Evolutionary conservation across 1,284 basidiomycete genomes (phyloP).

Genomic region (Cryptococcus jaspeensis): DNA sequence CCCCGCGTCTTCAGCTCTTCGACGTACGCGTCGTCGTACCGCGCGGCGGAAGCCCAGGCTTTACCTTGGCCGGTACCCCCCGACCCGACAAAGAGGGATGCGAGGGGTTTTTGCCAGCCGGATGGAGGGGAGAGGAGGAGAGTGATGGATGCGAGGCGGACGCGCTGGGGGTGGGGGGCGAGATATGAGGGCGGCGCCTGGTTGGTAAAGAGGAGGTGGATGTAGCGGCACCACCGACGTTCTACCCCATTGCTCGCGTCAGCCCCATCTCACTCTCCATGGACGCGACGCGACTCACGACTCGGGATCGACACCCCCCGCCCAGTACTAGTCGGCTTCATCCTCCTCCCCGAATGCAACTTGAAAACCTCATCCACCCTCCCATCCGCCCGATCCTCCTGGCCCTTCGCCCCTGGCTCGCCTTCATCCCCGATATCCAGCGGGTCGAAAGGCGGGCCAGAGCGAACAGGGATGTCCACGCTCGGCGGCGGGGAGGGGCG

Average conservation of each 20-base stretch:
- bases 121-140: constrained; percentile 29
- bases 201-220: constrained; percentile 36
- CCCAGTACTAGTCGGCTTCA: constrained; percentile 42
- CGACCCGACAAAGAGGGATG: constrained; percentile 29
- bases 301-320: constrained; percentile 44
- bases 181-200: constrained; percentile 31
- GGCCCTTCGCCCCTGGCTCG: constrained; percentile 16
- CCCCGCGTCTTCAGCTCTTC: constrained; percentile 63
- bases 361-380: constrained; percentile 42
- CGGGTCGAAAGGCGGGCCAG: constrained; percentile 22
- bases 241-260: constrained; percentile 14
- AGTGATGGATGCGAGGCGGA: constrained; percentile 36
- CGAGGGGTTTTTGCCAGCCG: constrained; percentile 40
- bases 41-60: constrained; percentile 71
- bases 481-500: constrained; percentile 23
- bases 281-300: constrained; percentile 19
- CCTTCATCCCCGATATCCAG: constrained; percentile 40
- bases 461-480: constrained; percentile 9
- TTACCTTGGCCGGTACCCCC: constrained; percentile 46
- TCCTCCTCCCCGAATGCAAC: constrained; percentile 41
- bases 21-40: constrained; percentile 70
- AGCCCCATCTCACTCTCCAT: not conserved
- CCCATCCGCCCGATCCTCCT: constrained; percentile 36
- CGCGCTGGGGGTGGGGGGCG: constrained; percentile 11
- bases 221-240: constrained; percentile 41